phyloP scores from a whole-genome alignment of 2,329 filamentous ascomycete genomes.

The Grosmannia serpens region DNA sequence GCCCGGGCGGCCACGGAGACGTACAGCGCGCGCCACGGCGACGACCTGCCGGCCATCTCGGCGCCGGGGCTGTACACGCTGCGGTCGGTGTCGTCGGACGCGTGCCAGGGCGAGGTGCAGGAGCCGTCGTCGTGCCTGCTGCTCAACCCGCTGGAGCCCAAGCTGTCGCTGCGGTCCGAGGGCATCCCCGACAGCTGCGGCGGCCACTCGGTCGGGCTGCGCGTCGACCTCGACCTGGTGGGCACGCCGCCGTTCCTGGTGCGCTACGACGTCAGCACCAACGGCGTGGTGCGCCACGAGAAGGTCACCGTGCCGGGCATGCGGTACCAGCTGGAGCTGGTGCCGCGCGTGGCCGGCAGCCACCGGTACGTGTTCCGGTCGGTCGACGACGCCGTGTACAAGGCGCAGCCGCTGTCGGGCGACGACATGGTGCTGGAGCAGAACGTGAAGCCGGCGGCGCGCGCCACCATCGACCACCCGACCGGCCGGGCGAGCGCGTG shows the following conservation, averaged over 20 bases:
- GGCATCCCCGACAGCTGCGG: constrained; percentile 92
- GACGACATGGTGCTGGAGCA: constrained; percentile 62
- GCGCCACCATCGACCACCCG: constrained; percentile 54
- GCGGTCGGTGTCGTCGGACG: constrained; percentile 65
- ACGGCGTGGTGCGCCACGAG: constrained; percentile 42
- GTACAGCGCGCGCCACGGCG: constrained; percentile 47
- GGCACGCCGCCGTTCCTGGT: constrained; percentile 89
- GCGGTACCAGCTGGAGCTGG: constrained; percentile 73
- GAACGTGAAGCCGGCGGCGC: constrained; percentile 85
- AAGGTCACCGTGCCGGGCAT: constrained; percentile 54
- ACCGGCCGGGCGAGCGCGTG: constrained; percentile 55
- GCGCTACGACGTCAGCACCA: constrained; percentile 60
- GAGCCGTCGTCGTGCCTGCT: constrained; percentile 92
- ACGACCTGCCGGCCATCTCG: constrained; percentile 56
- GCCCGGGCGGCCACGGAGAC: constrained; percentile 44
- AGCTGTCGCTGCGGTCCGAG: constrained; percentile 60
- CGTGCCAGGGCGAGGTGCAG: constrained; percentile 76
- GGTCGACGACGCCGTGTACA: constrained; percentile 76
- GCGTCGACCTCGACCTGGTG: constrained; percentile 78
- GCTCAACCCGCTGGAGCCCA: constrained; percentile 81
- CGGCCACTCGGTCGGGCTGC: constrained; percentile 81
- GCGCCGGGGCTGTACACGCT: constrained; percentile 80
- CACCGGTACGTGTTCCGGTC: constrained; percentile 79
- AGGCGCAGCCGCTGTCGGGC: constrained; percentile 48
- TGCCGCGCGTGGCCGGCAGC: constrained; percentile 67